Conservation (phyloP, 345 rosid species). For the Eucalyptus lansdowneana region DNA sequence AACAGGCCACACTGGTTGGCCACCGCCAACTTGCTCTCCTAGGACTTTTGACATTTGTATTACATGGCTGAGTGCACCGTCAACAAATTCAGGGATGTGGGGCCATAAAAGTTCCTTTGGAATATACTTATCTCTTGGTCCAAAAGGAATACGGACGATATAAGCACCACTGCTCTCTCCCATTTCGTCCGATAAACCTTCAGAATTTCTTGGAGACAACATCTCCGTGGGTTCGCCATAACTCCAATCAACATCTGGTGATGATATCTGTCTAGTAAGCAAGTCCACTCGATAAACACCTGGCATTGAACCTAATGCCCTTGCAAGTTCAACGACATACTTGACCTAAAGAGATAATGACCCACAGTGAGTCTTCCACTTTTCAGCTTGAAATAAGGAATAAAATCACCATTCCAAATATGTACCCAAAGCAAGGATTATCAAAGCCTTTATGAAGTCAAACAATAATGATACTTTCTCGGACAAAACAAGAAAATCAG, state of each 20-base stretch:
- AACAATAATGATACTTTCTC: neutral
- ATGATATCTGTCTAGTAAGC: conserved; percentile 35
- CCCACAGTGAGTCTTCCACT: neutral
- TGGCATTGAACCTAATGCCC: conserved; percentile 49
- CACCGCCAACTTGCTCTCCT: conserved; percentile 86
- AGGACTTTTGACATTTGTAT: conserved; percentile 95
- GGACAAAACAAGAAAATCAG: neutral
- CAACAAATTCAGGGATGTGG: conserved; percentile 93
- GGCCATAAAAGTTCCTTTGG: conserved; percentile 95
- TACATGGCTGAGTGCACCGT: conserved; percentile 86
- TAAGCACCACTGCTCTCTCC: conserved; percentile 98
- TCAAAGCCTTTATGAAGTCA: neutral
- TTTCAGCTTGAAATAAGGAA: neutral
- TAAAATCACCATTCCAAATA: neutral
- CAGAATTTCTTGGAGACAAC: conserved; percentile 68
- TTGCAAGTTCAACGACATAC: conserved; percentile 49
- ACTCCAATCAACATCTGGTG: conserved; percentile 70
- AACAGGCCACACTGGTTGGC: conserved; percentile 92
- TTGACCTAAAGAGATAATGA: conserved; percentile 14
- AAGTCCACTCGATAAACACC: conserved; percentile 46
- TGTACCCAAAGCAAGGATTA: neutral
- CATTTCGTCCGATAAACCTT: conserved; percentile 60
- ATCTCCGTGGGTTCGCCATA: conserved; percentile 95
- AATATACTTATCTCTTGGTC: conserved; percentile 77
- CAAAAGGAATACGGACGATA: conserved; percentile 92